Evolutionary conservation across 2,329 filamentous ascomycete species (phyloP), one percentile per base, ranked within the genome.

Genomic region (Sporothrix curviconia): DNA sequence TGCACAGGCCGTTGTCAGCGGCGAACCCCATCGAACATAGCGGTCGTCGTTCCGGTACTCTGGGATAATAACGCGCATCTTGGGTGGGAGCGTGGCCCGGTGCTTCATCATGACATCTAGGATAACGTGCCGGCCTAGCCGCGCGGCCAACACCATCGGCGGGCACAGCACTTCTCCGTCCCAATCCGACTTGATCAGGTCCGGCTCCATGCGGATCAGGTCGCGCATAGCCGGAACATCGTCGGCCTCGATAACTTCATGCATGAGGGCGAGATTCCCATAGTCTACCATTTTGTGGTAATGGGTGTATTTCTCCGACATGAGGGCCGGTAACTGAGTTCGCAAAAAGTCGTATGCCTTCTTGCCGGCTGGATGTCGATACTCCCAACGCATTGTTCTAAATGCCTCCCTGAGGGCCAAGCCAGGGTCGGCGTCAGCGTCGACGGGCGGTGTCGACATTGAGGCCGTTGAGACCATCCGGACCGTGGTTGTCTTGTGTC

Each of bases 1-100:
- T 15, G 24, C 32, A 37, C 53, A 56, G 22, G 53, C 53, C 34
- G 24, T 40, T 17, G 53, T 49, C 32, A 56, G 53, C 53, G 53
- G 53, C 43, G 53, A 30, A n/a, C 43, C 43, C 53, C 43, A 56
- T 17, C 34, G 36, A 30, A 17, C 1, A 15, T 39, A 28, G 39
- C 4, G 14, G 24, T 30, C 25, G 51, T 32, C 52, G 43, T 49
- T 49, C n/a, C 43, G 25, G 46, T 49, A 49, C 46, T 49, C 46
- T 22, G 46, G 46, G 28, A 34, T 22, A 12, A 34, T 47, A 47
- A 47, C 46, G 19, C 28, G 52, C 39, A 55, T 34, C 39, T 34
- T 17, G 17, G 52, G 40, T 19, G 52, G 52, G 28, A 55, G 40
- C 28, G 28, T 36, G 40, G 28, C 52, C 36, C 52, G 39, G 52